A percentile compares a stretch with the other conserved stretches of the same genome.
phyloP scores from a whole-genome alignment of 805 yeast species.

The Lachancea cidri region DNA sequence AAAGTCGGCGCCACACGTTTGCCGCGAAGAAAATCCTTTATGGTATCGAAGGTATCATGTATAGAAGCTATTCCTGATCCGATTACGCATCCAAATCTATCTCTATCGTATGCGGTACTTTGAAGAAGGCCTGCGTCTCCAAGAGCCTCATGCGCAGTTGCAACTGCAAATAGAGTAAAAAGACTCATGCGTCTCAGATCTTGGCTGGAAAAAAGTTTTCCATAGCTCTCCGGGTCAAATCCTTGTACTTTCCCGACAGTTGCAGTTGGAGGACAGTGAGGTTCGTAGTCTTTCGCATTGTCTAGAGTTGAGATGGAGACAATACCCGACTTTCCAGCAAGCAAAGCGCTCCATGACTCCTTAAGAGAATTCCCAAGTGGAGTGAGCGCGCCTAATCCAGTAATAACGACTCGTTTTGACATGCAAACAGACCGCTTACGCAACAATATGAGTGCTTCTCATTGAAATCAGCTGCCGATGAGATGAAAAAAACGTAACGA shows the following conservation, averaged over 20 bases:
- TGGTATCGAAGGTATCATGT: constrained; percentile 57
- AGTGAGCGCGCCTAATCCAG: constrained; percentile 83
- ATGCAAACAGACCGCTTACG: not conserved
- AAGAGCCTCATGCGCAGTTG: constrained; percentile 74
- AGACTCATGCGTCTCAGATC: constrained; percentile 53
- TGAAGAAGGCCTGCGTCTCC: constrained; percentile 56
- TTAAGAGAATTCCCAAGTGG: constrained; percentile 75
- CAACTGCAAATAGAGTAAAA: constrained; percentile 74
- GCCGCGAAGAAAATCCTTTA: constrained; percentile 44
- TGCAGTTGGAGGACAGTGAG: constrained; percentile 45
- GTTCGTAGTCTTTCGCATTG: constrained; percentile 38
- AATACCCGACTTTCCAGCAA: constrained; percentile 53
- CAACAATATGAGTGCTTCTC: too few relatives aligned
- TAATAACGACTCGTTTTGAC: constrained; percentile 69
- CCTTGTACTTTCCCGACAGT: constrained; percentile 72
- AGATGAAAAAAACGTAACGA: too few relatives aligned
- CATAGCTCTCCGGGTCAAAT: constrained; percentile 37
- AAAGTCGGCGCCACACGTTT: constrained; percentile 78
- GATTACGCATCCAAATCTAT: constrained; percentile 61
- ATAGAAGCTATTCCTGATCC: constrained; percentile 94
- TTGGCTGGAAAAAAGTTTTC: constrained; percentile 37
- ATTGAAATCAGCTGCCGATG: too few relatives aligned
- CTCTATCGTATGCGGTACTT: constrained; percentile 18
- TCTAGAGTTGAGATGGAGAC: constrained; percentile 43
- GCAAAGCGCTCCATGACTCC: constrained; percentile 48